Base-by-base conservation (phyloP, 345 rosid genomes). In the Iberis pinnata region DNA sequence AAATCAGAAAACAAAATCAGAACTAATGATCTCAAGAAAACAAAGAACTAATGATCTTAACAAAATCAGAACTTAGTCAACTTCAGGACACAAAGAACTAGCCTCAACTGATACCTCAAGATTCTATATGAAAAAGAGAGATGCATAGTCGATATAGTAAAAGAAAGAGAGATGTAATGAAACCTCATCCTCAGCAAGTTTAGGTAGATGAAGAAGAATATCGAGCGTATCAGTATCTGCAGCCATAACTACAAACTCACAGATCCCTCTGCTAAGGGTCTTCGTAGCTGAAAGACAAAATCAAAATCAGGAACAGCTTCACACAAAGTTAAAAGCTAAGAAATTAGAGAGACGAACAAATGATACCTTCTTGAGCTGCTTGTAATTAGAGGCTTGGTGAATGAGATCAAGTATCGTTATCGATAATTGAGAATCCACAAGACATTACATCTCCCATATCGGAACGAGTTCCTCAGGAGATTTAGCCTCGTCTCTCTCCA, bases 361-460 rank as follows among this genome's bases (percentile, higher is more conserved):
- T 8, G 7, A 13, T 54, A 6, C 96, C 76, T 92, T 90, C 57
- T 92, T 92, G 60, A 92, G 98, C 69, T 92, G 98, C 80, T 84
- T 88, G 88, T 88, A 85, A 61, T 88, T 83, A 46, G 93, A 82
- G 26, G 96, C 98, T 75, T 92, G 96, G 52, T 88, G 95, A 59
- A 92, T 81, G 12, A 92, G 93, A 74, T 92, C 96, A 16, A 88
- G 70, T 22, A 92, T 92, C 7, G 96, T 84, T 14, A 80, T 80
- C 0, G 83, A 38, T 25, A 92, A 69, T 74, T 88, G 84, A 7
- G 89, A 68, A 69, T 83, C 88, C 0, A 96, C 95, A 3, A 92
- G 78, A n/a, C n/a, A 44, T 63, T 81, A 83, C 98, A 69, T 87
- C 95, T 87, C 93, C 96, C 96, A 88, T 51, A 74, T 67, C 2